phyloP scores from a whole-genome alignment of 2,329 filamentous ascomycete species.

The Arthrinium phaeospermum region DNA sequence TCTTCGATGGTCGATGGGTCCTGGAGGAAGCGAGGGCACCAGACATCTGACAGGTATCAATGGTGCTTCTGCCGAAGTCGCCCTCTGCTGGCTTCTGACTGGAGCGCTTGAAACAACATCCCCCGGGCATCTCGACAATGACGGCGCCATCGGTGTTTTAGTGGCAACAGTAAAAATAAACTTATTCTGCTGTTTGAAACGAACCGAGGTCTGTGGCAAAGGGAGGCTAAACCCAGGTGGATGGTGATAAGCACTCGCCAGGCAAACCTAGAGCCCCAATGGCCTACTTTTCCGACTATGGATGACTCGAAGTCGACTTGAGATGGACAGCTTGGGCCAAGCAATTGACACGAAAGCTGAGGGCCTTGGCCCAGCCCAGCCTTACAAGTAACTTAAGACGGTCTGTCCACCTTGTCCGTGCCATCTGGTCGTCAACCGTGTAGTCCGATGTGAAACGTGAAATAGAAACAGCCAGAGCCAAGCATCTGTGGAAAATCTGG shows the following conservation, averaged over 20 bases:
- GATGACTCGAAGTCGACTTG: background rate
- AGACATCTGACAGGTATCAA: too few relatives aligned
- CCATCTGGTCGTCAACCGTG: background rate
- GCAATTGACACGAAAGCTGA: background rate
- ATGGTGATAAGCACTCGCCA: background rate
- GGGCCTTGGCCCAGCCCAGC: background rate
- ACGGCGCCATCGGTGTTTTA: background rate
- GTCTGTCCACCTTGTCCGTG: background rate
- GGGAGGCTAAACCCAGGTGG: background rate
- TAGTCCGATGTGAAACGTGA: background rate
- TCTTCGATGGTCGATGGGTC: background rate
- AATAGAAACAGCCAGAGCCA: background rate
- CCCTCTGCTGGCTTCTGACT: background rate
- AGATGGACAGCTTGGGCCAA: background rate
- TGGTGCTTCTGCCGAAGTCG: too few relatives aligned
- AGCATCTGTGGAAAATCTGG: too few relatives aligned
- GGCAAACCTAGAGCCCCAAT: background rate
- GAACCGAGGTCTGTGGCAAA: background rate
- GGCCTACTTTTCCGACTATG: background rate
- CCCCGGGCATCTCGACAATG: background rate
- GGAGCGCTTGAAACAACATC: background rate
- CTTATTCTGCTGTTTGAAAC: background rate
- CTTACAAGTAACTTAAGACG: background rate
- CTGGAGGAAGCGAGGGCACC: too few relatives aligned
- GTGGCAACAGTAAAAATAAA: background rate